Evolutionary conservation across 805 yeast genomes (phyloP), one percentile per base, ranked within the genome.

Genomic region (Candida ponderosae): DNA sequence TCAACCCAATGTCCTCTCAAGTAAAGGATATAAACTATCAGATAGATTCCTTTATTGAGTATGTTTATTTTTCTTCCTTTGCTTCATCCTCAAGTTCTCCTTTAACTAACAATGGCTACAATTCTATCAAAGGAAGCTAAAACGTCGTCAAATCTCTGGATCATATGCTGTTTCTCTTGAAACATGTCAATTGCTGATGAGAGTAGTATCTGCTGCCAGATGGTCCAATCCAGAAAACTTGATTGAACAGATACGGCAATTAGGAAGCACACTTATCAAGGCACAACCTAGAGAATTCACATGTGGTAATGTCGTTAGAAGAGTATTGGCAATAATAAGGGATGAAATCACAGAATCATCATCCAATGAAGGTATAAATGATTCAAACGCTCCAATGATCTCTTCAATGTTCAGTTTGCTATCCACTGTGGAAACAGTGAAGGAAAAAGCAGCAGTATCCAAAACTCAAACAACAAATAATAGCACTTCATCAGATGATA

Each of bases 201-300:
- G 96, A 57, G 93, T 87, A 36, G 79, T 88, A 17, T 86, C 97
- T 0, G 83, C 83, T 11, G 85, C 93, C 2, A 70, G 96, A 55
- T 93, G 97, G 97, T 67, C 75, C 35, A 75, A 76, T 40, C 75
- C 86, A 10, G 79, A 75, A 41, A 87, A 84, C 42, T 67, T 90
- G 43, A 79, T 90, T 20, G 60, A 60, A 15, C 76, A 82, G 40
- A 76, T 90, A 46, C 76, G 94, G 49, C 66, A 68, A 38, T 74
- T 89, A 16, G 98, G 97, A 8, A 65, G 65, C 29, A 62, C 72
- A 24, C 62, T 93, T 34, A 76, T 76, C 29, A 74, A 70, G 18
- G 95, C 97, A 4, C 93, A 85, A 53, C 97, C 97, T 7, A 73
- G 86, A 45, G 95, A 89, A 50, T 79, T 88, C 47, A 74, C 88